Evolutionary conservation across 371 early-diverging fungal species (phyloP), one percentile per base, ranked within the genome.

Genomic region (Mortierella polycephala): DNA sequence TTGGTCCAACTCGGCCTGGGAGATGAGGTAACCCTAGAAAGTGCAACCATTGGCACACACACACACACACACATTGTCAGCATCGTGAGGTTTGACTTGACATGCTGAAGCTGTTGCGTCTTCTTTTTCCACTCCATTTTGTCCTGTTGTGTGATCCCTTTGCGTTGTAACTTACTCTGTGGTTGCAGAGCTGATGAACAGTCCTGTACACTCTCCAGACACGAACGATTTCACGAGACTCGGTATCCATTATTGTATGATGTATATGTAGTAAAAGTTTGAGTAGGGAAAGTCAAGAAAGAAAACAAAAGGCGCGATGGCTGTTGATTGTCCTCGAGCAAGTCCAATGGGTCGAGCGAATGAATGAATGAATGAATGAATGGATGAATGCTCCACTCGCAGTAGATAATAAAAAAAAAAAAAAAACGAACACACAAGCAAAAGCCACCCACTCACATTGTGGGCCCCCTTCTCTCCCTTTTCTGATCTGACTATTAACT

Each of bases 191-290:
- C 84, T 96, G 90, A 80, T 95, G 94, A 46, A 95, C 85, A 5
- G 98, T 98, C 70, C 91, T 87, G 87, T 89, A 95, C 18, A 95
- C 95, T 73, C 93, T 89, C 91, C 91, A 95, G 79, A 95, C 84
- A 60, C 91, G 87, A 40, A 91, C 86, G 52, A 87, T 83, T 79
- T 95, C 93, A 65, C 86, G 87, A 55, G 85, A 77, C 74, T 86
- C 86, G 60, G 83, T 65, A 71, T 88, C 87, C 87, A 88, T 88
- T 42, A 61, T 69, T n/a, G 41, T 9, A 41, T 42, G 56, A n/a
- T 63, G 61, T 47, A 55, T 46, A 8, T 8, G 6, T 52, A 30
- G 7, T 12, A 12, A 12, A 20, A 7, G 57, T 13, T 46, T 40
- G n/a, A 18, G 56, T 20, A 10, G 16, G 18, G 40, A 16, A n/a